phyloP scores from a whole-genome alignment of 129 eudicot species.

The Tagetes erecta region DNA sequence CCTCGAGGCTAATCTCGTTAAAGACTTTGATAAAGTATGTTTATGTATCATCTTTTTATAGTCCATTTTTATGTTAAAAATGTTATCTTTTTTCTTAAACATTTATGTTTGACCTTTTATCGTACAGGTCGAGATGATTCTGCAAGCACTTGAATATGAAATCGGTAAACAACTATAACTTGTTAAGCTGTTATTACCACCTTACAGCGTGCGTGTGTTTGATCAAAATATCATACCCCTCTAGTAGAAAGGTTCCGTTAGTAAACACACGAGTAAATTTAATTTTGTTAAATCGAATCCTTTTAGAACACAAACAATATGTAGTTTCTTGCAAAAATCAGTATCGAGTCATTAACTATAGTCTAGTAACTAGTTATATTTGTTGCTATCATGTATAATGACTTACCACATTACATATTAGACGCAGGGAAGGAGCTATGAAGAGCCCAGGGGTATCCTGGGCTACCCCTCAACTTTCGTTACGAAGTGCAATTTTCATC shows the following conservation, averaged over 20 bases:
- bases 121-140: constrained; percentile 89
- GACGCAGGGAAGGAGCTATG: no score
- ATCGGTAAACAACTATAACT: constrained; percentile 40
- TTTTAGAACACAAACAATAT: constrained; percentile 1
- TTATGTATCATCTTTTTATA: neutral
- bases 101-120: constrained; percentile 41
- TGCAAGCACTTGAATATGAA: constrained; percentile 97
- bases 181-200: neutral
- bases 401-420: no score
- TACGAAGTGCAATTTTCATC: no score
- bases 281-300: neutral
- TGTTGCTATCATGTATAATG: no score
- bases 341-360: neutral
- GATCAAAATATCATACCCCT: constrained; percentile 10
- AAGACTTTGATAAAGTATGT: constrained; percentile 92
- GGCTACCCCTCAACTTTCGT: no score
- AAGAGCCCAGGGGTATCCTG: no score
- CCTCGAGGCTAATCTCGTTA: constrained; percentile 92
- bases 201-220: neutral
- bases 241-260: neutral
- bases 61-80: neutral
- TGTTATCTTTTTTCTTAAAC: neutral
- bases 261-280: neutral
- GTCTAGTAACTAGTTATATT: neutral
- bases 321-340: constrained; percentile 3